These are phyloP conservation scores for Solanum chmielewskii DNA, from an alignment of 257 asterid genomes.

Conservation along the genomic window DNA sequence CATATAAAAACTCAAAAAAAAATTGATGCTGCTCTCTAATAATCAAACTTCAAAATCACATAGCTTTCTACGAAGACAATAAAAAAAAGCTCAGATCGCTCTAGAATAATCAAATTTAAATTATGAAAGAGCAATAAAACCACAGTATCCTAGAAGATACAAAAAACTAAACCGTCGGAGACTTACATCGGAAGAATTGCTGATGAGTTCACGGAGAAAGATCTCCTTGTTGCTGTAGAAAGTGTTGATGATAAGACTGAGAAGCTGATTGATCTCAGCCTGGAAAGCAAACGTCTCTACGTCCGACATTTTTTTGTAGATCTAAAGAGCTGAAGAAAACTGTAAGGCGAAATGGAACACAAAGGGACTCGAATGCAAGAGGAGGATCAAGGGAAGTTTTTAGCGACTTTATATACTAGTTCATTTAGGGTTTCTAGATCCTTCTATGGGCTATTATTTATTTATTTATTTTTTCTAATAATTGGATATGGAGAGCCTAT, in stretches of 20 bases:
- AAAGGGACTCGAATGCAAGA: not conserved
- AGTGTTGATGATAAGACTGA: conserved; percentile 47
- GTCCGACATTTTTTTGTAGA: conserved; percentile 14
- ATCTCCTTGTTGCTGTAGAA: conserved; percentile 55
- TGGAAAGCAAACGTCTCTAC: conserved; percentile 51
- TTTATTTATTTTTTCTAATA: not conserved
- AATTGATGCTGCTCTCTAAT: not conserved
- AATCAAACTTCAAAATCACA: not conserved
- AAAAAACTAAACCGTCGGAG: not conserved
- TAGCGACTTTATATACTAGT: not conserved
- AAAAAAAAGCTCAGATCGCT: not conserved
- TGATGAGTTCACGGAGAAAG: conserved; percentile 48
- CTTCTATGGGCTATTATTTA: conserved; percentile 13
- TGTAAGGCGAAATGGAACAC: not conserved
- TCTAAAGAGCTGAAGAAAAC: not conserved
- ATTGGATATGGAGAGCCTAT: not conserved
- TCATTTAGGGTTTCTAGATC: conserved; percentile 47
- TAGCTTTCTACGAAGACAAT: not conserved
- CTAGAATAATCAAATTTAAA: not conserved
- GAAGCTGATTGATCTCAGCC: conserved; percentile 47
- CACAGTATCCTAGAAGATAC: not conserved
- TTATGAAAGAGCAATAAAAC: not conserved
- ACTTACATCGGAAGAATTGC: conserved; percentile 48
- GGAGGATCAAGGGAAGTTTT: not conserved
- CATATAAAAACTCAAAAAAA: not conserved